These are phyloP conservation scores for Fusarium piperis DNA, from an alignment of 2,329 filamentous ascomycete genomes.

Conservation along the genomic window DNA sequence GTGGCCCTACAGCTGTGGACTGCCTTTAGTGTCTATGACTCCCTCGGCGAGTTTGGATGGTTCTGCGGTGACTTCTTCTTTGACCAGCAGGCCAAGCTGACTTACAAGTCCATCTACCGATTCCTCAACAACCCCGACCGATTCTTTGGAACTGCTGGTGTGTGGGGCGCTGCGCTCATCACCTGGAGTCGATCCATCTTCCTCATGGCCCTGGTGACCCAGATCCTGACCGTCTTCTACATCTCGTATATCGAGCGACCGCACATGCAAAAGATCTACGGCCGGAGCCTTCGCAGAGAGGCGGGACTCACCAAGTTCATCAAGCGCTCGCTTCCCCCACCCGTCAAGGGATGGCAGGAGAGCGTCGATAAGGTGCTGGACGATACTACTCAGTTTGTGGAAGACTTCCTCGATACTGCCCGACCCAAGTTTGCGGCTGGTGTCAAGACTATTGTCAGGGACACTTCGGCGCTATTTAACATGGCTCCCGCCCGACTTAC, in stretches of 20 bases:
- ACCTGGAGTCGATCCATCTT: constrained; percentile 90
- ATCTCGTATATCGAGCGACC: constrained; percentile 94
- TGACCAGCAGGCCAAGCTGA: constrained; percentile 86
- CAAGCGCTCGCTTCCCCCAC: constrained; percentile 83
- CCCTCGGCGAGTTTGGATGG: constrained; percentile 97
- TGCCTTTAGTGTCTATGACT: constrained; percentile 91
- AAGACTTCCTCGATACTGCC: constrained; percentile 87
- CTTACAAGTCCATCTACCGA: constrained; percentile 96
- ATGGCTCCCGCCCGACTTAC: constrained; percentile 88
- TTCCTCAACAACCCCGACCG: constrained; percentile 98
- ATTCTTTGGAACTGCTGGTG: constrained; percentile 90
- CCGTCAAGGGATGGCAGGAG: constrained; percentile 83
- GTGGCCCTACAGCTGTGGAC: constrained; percentile 94
- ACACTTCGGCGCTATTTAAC: constrained; percentile 88
- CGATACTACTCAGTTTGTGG: constrained; percentile 87
- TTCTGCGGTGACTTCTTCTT: constrained; percentile 99
- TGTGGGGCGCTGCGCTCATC: constrained; percentile 94
- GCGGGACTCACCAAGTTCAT: constrained; percentile 93
- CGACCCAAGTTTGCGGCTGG: constrained; percentile 87
- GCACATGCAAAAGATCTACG: constrained; percentile 98
- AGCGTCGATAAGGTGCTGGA: constrained; percentile 89
- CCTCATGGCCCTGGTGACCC: constrained; percentile 84
- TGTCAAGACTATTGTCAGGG: constrained; percentile 86
- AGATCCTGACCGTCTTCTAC: constrained; percentile 85
- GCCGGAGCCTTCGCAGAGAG: constrained; percentile 81